Evolutionary conservation across 1,139 yeast genomes (phyloP).

Genomic region (Hyphopichia burtonii): DNA sequence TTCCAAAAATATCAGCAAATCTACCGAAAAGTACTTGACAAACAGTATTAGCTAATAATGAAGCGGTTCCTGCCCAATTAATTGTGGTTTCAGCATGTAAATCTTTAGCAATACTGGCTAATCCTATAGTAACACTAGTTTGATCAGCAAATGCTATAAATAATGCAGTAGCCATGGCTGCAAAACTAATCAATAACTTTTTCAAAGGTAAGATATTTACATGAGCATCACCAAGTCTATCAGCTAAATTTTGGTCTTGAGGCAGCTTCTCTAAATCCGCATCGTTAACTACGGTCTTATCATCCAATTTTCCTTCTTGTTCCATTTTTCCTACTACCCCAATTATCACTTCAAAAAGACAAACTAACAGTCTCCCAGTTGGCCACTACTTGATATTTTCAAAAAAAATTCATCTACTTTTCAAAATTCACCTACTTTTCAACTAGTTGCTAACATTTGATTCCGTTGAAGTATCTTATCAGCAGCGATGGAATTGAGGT

Average conservation of each 20-base stretch:
- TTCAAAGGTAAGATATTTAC: slow-evolving; percentile 23
- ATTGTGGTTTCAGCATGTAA: slow-evolving; percentile 36
- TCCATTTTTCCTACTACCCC: too few relatives aligned
- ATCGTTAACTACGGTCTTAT: not conserved
- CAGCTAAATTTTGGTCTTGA: slow-evolving; percentile 10
- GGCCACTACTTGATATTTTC: too few relatives aligned
- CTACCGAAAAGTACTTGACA: slow-evolving; percentile 43
- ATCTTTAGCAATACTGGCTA: slow-evolving; percentile 39
- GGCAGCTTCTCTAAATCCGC: not conserved
- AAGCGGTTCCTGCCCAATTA: slow-evolving; percentile 50
- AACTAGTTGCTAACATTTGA: too few relatives aligned
- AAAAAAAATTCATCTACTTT: too few relatives aligned
- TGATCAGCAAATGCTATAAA: slow-evolving; percentile 40
- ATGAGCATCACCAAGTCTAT: slow-evolving; percentile 28
- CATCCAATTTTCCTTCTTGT: not conserved
- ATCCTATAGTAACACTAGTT: slow-evolving; percentile 43
- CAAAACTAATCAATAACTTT: slow-evolving; percentile 24
- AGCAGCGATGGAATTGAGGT: too few relatives aligned
- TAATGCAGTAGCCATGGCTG: slow-evolving; percentile 26
- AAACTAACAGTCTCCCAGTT: too few relatives aligned
- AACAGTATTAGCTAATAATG: slow-evolving; percentile 45
- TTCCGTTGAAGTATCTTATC: too few relatives aligned
- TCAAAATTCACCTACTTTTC: too few relatives aligned
- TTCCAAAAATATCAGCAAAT: slow-evolving; percentile 46
- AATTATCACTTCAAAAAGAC: too few relatives aligned